Conservation (phyloP, 208 protist species). For the Willaertia magna region DNA sequence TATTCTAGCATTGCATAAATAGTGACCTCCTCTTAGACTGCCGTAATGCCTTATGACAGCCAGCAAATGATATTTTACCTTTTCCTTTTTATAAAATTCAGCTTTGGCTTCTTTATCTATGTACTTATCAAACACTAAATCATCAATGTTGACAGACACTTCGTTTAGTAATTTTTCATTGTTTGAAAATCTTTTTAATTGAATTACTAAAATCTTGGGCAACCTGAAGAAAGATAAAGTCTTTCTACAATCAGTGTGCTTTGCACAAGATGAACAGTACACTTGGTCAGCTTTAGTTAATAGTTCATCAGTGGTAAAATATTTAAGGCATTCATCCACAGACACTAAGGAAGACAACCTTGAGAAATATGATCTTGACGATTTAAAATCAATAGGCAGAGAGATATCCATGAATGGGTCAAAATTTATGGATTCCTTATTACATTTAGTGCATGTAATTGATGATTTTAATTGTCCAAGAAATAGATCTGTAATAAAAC, state of each 20-base stretch:
- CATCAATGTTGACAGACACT: not conserved
- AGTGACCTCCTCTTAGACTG: not conserved
- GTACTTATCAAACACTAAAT: not conserved
- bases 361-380: not conserved
- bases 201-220: not conserved
- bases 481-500: constrained; percentile 1
- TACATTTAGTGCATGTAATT: not conserved
- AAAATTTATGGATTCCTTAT: not conserved
- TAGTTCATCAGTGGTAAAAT: constrained; percentile 35
- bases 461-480: not conserved
- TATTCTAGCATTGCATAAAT: not conserved
- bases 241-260: not conserved
- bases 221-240: not conserved
- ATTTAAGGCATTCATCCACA: constrained; percentile 22
- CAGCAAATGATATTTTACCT: not conserved
- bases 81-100: not conserved
- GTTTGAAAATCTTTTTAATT: constrained; percentile 1
- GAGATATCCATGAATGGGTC: constrained; percentile 6
- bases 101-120: not conserved
- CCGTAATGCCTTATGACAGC: not conserved
- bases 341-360: not conserved
- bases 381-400: not conserved
- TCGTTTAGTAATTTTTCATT: not conserved
- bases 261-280: constrained; percentile 45
- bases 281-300: constrained; percentile 30